Percentiles rank a stretch among this genome's conserved stretches.
Conservation (phyloP, 1,139 yeast species). For the Yamadazyma pseudoaaseri region DNA sequence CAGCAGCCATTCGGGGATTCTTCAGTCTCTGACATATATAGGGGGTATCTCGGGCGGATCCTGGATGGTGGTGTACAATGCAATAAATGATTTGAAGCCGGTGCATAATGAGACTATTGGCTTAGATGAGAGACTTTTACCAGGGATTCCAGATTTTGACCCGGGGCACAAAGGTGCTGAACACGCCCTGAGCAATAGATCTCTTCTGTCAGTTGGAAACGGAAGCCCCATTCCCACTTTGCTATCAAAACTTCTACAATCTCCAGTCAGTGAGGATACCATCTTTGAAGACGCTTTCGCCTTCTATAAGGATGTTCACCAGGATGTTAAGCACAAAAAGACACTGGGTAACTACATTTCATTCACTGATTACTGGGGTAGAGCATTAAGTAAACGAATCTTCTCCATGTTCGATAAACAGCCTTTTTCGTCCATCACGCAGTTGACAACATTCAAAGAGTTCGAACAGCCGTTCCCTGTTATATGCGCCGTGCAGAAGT, state of each 20-base stretch:
- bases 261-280: no score
- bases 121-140: slow-evolving; percentile 35
- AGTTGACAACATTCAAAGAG: slow-evolving; percentile 18
- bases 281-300: no score
- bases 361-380: slow-evolving; percentile 68
- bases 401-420: slow-evolving; percentile 36
- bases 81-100: slow-evolving; percentile 45
- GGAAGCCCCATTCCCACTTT: no score
- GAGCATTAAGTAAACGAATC: slow-evolving; percentile 52
- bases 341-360: slow-evolving; percentile 51
- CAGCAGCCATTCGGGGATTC: slow-evolving; percentile 44
- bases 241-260: no score
- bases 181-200: no score
- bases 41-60: slow-evolving; percentile 74
- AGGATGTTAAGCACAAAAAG: neutral
- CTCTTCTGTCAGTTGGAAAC: no score
- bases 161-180: slow-evolving; percentile 17
- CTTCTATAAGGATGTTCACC: neutral
- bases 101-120: slow-evolving; percentile 18
- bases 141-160: slow-evolving; percentile 54
- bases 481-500: slow-evolving; percentile 33
- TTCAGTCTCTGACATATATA: slow-evolving; percentile 54
- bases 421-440: slow-evolving; percentile 22
- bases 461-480: slow-evolving; percentile 44
- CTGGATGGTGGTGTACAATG: slow-evolving; percentile 56